Percentiles rank a stretch among this genome's conserved stretches.
phyloP scores from a whole-genome alignment of 139 green algal species.

The Penium margaritaceum region DNA sequence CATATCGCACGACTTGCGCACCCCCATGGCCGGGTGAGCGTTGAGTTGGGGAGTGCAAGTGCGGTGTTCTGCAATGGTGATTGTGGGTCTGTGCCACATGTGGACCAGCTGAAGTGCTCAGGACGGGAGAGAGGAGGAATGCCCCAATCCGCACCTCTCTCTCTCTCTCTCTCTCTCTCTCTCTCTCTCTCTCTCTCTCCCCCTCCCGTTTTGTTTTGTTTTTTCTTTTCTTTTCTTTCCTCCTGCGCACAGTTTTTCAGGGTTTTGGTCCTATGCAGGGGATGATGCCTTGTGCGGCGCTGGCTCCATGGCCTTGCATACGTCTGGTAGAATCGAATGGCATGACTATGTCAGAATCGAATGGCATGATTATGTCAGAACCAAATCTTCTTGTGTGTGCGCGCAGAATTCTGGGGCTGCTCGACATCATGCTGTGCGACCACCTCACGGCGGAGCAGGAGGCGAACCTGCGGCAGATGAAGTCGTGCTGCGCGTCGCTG shows the following conservation, averaged over 20 bases:
- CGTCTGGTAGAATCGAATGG: no score
- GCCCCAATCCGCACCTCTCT: not conserved
- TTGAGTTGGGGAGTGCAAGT: not conserved
- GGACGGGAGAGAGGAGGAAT: no score
- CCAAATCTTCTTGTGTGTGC: constrained; percentile 45
- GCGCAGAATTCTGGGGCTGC: constrained; percentile 45
- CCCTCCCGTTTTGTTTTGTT: not conserved
- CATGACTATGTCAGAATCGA: constrained; percentile 60
- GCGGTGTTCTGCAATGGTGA: not conserved
- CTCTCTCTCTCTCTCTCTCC: not conserved
- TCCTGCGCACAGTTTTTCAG: no score
- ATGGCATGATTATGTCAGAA: constrained; percentile 60
- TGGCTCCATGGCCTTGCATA: no score
- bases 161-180: constrained; percentile 5
- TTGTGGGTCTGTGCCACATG: no score
- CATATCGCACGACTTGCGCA: constrained; percentile 41
- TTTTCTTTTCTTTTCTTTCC: not conserved
- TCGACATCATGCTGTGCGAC: constrained; percentile 43
- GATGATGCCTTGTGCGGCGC: no score
- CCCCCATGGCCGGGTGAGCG: constrained; percentile 37
- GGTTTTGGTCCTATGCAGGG: no score
- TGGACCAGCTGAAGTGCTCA: constrained; percentile 25
- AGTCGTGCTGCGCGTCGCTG: constrained; percentile 23
- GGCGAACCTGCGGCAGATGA: constrained; percentile 33
- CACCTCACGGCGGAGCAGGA: constrained; percentile 31